Percentiles rank a stretch among this genome's conserved stretches.
These are phyloP conservation scores for Candida ponderosae DNA, from an alignment of 805 yeast species.

Conservation along the genomic window DNA sequence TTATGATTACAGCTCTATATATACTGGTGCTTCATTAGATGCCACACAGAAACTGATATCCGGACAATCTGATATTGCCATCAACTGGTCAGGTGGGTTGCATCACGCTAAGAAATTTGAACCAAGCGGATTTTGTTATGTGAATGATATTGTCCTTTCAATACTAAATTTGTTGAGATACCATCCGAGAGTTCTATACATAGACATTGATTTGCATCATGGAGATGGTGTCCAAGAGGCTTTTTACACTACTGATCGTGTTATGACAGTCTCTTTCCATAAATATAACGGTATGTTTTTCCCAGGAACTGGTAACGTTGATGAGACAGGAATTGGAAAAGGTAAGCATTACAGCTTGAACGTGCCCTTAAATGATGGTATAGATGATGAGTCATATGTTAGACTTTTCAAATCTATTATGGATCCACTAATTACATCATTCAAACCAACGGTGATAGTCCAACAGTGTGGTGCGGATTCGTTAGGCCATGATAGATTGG, in stretches of 20 bases:
- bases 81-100: constrained; percentile 89
- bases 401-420: constrained; percentile 53
- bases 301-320: constrained; percentile 87
- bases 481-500: constrained; percentile 88
- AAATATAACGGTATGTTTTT: constrained; percentile 80
- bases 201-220: constrained; percentile 88
- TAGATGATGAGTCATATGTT: constrained; percentile 69
- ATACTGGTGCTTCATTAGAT: constrained; percentile 87
- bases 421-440: constrained; percentile 85
- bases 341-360: constrained; percentile 82
- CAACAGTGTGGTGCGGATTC: constrained; percentile 99
- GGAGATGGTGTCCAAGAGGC: constrained; percentile 97
- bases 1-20: constrained; percentile 67
- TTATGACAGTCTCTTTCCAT: constrained; percentile 86
- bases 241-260: constrained; percentile 84
- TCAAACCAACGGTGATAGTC: constrained; percentile 94
- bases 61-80: constrained; percentile 84
- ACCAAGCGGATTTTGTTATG: constrained; percentile 87
- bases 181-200: constrained; percentile 80
- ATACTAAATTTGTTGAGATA: constrained; percentile 71
- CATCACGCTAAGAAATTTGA: constrained; percentile 90
- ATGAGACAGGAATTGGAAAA: constrained; percentile 77
- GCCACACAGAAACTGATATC: constrained; percentile 78
- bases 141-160: constrained; percentile 84
- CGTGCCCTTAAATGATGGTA: constrained; percentile 87